phyloP scores from a whole-genome alignment of 164 flowering plant species.

The Nelumbo lutea region DNA sequence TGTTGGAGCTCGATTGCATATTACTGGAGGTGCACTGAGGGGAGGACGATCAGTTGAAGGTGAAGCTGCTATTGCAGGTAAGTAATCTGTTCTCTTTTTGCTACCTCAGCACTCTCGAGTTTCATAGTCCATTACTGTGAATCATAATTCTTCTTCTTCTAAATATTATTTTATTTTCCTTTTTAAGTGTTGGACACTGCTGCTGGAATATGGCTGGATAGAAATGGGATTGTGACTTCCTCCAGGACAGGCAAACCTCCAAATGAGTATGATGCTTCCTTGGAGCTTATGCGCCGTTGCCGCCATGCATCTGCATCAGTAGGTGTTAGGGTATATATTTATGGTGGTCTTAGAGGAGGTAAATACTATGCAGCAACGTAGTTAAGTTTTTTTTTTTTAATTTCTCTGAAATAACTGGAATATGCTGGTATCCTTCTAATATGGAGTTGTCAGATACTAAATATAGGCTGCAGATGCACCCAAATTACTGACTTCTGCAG shows the following conservation, averaged over 20 bases:
- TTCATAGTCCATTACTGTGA: neutral
- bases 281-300: slow-evolving; percentile 91
- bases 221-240: slow-evolving; percentile 81
- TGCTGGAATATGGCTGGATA: slow-evolving; percentile 97
- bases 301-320: slow-evolving; percentile 98
- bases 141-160: neutral
- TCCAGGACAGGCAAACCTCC: slow-evolving; percentile 57
- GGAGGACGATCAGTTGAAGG: slow-evolving; percentile 90
- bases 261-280: slow-evolving; percentile 53
- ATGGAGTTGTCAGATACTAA: neutral
- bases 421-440: neutral
- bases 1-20: slow-evolving; percentile 94
- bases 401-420: neutral
- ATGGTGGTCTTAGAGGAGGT: slow-evolving; percentile 99
- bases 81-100: slow-evolving; percentile 6
- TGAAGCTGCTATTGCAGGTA: slow-evolving; percentile 91
- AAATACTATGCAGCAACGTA: slow-evolving; percentile 11
- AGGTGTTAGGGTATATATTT: slow-evolving; percentile 70
- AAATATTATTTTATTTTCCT: neutral
- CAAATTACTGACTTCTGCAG: no score
- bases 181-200: slow-evolving; percentile 89
- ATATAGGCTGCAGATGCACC: neutral
- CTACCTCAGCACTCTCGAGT: neutral
- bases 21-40: slow-evolving; percentile 80
- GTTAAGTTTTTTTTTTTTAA: neutral